Base-by-base conservation (phyloP, 306 rosid genomes). In the Prunus mongolica region DNA sequence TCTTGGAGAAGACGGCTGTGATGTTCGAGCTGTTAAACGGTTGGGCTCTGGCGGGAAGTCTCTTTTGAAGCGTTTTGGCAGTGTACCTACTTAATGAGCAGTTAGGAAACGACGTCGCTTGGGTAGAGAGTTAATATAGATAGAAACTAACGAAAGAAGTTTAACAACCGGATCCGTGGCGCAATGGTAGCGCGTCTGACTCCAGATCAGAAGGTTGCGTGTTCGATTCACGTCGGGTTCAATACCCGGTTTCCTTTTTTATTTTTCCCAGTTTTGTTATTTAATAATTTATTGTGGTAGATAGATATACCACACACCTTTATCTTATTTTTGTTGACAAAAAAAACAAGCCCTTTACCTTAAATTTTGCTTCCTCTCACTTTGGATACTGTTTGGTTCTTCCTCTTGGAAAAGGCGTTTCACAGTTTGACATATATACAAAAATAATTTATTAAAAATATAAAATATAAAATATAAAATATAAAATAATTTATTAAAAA, bases 121-220 rank as follows among this genome's bases (percentile, higher is more conserved):
- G 9, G 2, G 0, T 6, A 38, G 2, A 0, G 0, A 0, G 0
- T 55, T n/a, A 3, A 4, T 1, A 20, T 22, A 56, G 1, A 1
- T 20, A 5, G 0, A 0, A 0, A 0, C 0, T 28, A 7, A 3
- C 12, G 51, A 2, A 6, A 7, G n/a, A 5, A 0, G 1, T 0
- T 2, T 4, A 4, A 0, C 14, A 25, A 1, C 2, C 10, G 87
- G 90, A 86, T 84, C 90, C 82, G 85, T 86, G 90, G 89, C 87
- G 87, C 90, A 86, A 82, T 86, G 93, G 90, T 86, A 81, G 90
- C 87, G 90, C 90, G 89, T 84, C 93, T 89, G 88, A 86, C 90
- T 88, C 88, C 90, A 84, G 87, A 88, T 88, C 90, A 86, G 87
- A 88, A 84, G 90, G 90, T 82, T 89, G 90, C 87, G 90, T 86